Conservation (phyloP, 805 yeast genomes). For the Torulaspora quercuum region DNA sequence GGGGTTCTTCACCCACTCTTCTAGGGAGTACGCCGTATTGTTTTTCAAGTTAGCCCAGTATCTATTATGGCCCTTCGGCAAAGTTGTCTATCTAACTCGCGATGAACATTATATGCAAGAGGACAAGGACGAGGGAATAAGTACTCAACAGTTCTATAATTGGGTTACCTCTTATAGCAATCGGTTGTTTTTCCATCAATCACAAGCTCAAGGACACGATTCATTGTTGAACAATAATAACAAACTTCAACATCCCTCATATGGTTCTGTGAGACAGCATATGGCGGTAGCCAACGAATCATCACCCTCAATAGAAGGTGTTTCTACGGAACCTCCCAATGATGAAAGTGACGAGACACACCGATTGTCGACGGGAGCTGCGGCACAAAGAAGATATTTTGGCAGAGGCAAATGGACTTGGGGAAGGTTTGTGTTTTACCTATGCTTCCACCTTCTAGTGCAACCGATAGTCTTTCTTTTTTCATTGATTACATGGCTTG, state of each 20-base stretch:
- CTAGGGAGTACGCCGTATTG: constrained; percentile 59
- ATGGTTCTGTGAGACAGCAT: constrained; percentile 29
- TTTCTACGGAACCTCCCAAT: constrained; percentile 1
- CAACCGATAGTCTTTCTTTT: constrained; percentile 63
- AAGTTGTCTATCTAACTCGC: constrained; percentile 69
- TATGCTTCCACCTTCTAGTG: constrained; percentile 62
- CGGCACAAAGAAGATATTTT: constrained; percentile 55
- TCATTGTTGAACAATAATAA: constrained; percentile 15
- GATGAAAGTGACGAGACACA: constrained; percentile 1
- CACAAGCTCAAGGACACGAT: constrained; percentile 19
- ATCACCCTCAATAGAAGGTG: constrained; percentile 8
- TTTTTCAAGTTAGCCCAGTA: constrained; percentile 65
- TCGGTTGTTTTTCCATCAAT: constrained; percentile 63
- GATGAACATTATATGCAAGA: constrained; percentile 81
- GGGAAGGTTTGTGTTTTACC: constrained; percentile 74
- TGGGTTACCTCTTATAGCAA: constrained; percentile 81
- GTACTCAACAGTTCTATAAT: constrained; percentile 75
- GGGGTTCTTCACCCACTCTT: constrained; percentile 43
- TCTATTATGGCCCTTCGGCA: constrained; percentile 83
- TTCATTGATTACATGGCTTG: constrained; percentile 67
- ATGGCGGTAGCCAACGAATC: constrained; percentile 24
- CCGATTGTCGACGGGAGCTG: constrained; percentile 7
- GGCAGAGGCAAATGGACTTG: constrained; percentile 91
- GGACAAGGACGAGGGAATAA: constrained; percentile 85
- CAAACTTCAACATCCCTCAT: constrained; percentile 21